Conservation (phyloP, 1,284 basidiomycete species). For the Ceratobasidium sp. region DNA sequence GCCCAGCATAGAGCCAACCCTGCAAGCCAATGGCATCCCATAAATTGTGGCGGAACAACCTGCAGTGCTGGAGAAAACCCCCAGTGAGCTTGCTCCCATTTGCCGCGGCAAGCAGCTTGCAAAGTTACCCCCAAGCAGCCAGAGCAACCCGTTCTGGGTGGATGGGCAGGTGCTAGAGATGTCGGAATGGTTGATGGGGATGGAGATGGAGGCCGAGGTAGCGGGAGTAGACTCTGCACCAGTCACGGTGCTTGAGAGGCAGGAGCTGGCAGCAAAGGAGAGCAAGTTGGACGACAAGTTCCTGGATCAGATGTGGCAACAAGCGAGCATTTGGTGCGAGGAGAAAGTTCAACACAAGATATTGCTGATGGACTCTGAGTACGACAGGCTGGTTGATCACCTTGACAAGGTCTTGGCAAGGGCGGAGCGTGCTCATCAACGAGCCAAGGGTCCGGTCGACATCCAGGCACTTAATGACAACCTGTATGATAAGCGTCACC, state of each 20-base stretch:
- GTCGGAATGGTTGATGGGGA: background rate
- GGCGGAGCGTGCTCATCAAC: background rate
- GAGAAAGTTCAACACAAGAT: constrained; percentile 11
- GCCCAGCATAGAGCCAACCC: background rate
- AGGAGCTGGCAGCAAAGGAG: no score
- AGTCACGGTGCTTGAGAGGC: no score
- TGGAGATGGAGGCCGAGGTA: background rate
- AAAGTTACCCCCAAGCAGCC: background rate
- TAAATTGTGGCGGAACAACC: background rate
- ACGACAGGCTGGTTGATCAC: background rate
- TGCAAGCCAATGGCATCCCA: background rate
- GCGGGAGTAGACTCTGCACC: background rate
- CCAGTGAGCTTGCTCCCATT: background rate
- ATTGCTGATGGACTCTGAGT: background rate
- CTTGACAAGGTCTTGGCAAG: background rate
- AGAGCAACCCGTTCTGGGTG: background rate
- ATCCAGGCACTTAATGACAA: background rate
- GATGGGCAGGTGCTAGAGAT: background rate
- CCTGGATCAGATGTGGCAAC: background rate
- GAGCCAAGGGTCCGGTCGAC: background rate
- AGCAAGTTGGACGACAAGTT: background rate
- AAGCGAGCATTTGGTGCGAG: background rate
- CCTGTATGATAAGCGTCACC: background rate
- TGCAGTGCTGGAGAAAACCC: background rate
- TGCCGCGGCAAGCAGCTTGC: background rate